Conservation (phyloP, 2,329 filamentous ascomycete species). For the Didymella pomorum region DNA sequence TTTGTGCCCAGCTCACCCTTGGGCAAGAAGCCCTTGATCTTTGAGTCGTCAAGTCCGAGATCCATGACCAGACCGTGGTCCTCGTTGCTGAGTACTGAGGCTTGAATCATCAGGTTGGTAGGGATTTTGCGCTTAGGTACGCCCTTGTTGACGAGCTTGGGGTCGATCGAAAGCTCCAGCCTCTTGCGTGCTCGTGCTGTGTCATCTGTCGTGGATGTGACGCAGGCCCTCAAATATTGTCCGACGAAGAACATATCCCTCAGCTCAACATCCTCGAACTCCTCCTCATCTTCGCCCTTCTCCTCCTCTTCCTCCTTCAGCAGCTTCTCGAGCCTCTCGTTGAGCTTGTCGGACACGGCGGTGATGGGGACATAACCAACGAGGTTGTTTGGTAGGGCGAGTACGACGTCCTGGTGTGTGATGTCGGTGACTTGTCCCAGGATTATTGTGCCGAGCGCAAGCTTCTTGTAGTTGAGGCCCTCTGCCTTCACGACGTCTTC, state of each 20-base stretch:
- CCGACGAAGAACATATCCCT: constrained; percentile 79
- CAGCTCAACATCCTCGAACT: constrained; percentile 71
- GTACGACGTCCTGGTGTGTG: constrained; percentile 76
- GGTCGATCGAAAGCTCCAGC: constrained; percentile 87
- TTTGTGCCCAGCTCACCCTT: constrained; percentile 78
- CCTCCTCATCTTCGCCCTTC: constrained; percentile 59
- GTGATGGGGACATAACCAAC: constrained; percentile 89
- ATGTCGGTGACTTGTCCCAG: constrained; percentile 87
- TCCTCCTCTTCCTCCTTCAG: constrained; percentile 69
- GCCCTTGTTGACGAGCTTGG: constrained; percentile 78
- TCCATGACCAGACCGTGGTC: constrained; percentile 97
- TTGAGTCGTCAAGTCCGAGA: constrained; percentile 73
- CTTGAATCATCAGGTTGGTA: constrained; percentile 80
- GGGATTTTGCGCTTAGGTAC: constrained; percentile 77
- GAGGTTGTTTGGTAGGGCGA: constrained; percentile 92
- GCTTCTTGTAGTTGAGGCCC: constrained; percentile 87
- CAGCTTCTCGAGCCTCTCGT: constrained; percentile 73
- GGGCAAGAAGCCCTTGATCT: constrained; percentile 82
- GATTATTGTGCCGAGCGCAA: constrained; percentile 85
- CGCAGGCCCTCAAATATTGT: constrained; percentile 86
- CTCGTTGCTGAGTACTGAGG: constrained; percentile 88
- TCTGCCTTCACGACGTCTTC: constrained; percentile 73
- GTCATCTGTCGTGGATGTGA: constrained; percentile 79
- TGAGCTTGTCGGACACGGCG: constrained; percentile 84
- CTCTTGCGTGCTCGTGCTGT: constrained; percentile 74